Base-by-base conservation (phyloP, 192 early-diverging fungal genomes). In the Chytriomyces hyalinus region DNA sequence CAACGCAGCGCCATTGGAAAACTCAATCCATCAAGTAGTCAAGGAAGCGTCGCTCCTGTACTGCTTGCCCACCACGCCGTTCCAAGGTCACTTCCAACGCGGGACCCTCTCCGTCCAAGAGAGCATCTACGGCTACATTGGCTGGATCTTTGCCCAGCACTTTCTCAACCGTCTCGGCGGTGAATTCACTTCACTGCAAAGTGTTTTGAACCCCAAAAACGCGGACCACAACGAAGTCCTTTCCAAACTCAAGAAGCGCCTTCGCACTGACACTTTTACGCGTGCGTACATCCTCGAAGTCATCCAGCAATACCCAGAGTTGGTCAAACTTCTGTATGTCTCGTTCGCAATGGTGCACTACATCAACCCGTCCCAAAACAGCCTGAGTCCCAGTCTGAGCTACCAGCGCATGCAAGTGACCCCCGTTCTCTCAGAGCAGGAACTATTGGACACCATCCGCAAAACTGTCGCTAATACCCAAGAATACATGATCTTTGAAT, bases 81-180 rank as follows among this genome's bases (percentile, higher is more conserved):
- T 98, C 75, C 96, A 97, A 86, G 85, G 80, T 26, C 94, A 96
- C 85, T 97, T 97, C 90, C 92, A 97, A 88, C 90, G 90, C 28
- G 92, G 91, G 76, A 88, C 93, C 84, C 90, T 98, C 65, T 73
- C 92, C 6, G 53, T 98, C 53, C 96, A 97, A 84, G 97, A 98
- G 84, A 87, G 94, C 6, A 92, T 96, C 73, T 98, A 98, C 81
- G 96, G 94, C 67, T 93, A 95, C 86, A 92, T 95, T 43, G 92
- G 92, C 47, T 98, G 97, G 97, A 94, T 98, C 77, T 98, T 98
- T 87, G 90, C 94, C 57, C 97, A 98, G 84, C 96, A 98, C 89
- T 98, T 98, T 88, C 89, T 98, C 72, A 98, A 98, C 87, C 92
- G 96, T 73, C 91, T 98, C 57, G 97, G 97, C 70, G 92, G 86